Base-by-base conservation (phyloP, 2,329 filamentous ascomycete species). In the Trematosphaeria pertusa region DNA sequence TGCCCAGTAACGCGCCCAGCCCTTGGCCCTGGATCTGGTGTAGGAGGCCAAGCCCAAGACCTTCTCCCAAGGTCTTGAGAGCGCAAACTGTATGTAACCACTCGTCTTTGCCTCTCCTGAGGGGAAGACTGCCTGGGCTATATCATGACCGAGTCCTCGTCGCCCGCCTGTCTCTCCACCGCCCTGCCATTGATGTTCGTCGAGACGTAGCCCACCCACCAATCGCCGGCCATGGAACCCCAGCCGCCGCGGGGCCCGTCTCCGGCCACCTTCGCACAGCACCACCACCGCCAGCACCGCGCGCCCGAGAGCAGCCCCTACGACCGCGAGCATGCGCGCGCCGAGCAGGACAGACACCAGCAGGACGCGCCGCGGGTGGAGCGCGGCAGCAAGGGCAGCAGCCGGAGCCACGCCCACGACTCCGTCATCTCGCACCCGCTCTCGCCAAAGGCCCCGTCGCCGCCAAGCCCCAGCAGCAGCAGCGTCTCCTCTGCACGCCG, bases 351-450 rank as follows among this genome's bases (percentile, higher is more conserved):
- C n/a, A n/a, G 50, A 31, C 56, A 28, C 32, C 56, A 54, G 15
- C 42, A 56, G 33, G 54, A 47, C 41, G 22, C 44, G 15, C 40
- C 36, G 24, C 57, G 48, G 20, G 37, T 46, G 22, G 52, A 59
- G 32, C 58, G 56, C 9, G 53, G 46, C 36, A 64, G 58, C 62
- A 62, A 57, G 48, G 52, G 57, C 30, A 61, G 57, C 31, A 61
- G 57, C 50, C 48, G 48, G 31, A 54, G 52, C 50, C 62, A 51
- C 33, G 54, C 52, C 9, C 70, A 68, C 51, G 70, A 73, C 52
- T 72, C 69, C 18, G 67, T 73, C 57, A 69, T 73, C 50, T 72
- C 70, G 31, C 60, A 68, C 37, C 67, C 67, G 15, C 67, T 69
- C 42, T 70, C 66, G 38, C 68, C 67, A 32, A 67, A 67, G 47